Base-by-base conservation (phyloP, 768 basidiomycete species). In the Pleurotus eryngii region DNA sequence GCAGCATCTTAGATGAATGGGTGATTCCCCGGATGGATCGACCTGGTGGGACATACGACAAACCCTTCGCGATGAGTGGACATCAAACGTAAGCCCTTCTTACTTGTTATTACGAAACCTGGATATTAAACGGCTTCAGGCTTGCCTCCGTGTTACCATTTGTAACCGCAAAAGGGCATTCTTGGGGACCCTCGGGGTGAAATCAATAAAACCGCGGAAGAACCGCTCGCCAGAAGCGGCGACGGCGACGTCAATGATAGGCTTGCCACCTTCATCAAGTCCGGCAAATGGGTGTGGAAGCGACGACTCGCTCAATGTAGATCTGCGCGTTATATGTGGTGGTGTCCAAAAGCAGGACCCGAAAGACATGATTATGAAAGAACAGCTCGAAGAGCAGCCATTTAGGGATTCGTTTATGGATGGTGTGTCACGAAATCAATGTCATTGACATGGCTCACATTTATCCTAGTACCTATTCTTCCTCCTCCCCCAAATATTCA, bases 401-500 rank as follows among this genome's bases (percentile, higher is more conserved):
- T 24, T n/a, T 12, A 18, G 27, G 53, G 22, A 35, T 51, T 47
- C 46, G n/a, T 55, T 26, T 9, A 57, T 49, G 56, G 51, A 54
- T n/a, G 39, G 51, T 54, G 5, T 17, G 51, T 35, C 9, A 35
- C 11, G 8, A 35, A 11, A 35, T 35, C 8, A 35, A 35, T 35
- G 30, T 35, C 11, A 8, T 3, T 8, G 30, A 35, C 30, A 9
- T 11, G 11, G 5, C 38, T 45, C 20, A 42, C 35, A 11, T 27
- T 38, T 39, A 46, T 60, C 1, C 57, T 35, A 89, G 88, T 89
- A 3, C 87, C 85, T 11, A 63, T 61, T 43, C 62, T 90, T 22
- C 75, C 75, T 22, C 75, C 75, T 30, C 73, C 80, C 12, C 88
- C 88, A 4, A 86, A 78, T 48, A 62, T 68, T 20, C 79, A 81